Percentiles rank a stretch among this genome's conserved stretches.
phyloP scores from a whole-genome alignment of 2,329 filamentous ascomycete species.

The Pestalotiopsis sp. region DNA sequence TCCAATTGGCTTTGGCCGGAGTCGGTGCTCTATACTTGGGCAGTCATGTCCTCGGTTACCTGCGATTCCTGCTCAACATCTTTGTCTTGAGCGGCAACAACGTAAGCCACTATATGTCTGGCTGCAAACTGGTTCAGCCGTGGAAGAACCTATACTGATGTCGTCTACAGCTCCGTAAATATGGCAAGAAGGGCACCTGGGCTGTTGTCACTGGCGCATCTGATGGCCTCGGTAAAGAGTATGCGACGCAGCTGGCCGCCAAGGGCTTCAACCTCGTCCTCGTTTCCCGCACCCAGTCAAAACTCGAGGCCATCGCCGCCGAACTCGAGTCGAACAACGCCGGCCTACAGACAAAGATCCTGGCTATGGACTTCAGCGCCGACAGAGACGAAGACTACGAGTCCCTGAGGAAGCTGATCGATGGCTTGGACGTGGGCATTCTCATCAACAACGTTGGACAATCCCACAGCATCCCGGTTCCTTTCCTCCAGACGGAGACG shows the following conservation, averaged over 20 bases:
- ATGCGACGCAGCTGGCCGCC: constrained; percentile 82
- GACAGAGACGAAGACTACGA: constrained; percentile 82
- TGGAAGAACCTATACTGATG: neutral
- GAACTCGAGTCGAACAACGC: constrained; percentile 75
- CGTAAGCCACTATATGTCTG: constrained; percentile 41
- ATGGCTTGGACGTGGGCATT: constrained; percentile 79
- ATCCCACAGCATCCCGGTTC: constrained; percentile 89
- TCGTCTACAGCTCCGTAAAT: constrained; percentile 73
- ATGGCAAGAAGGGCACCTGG: constrained; percentile 91
- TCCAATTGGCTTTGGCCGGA: constrained; percentile 49
- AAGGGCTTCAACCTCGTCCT: constrained; percentile 96
- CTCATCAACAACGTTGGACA: constrained; percentile 97
- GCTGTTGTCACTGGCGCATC: constrained; percentile 93
- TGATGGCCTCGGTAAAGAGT: constrained; percentile 96
- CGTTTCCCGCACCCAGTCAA: constrained; percentile 92
- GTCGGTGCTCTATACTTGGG: constrained; percentile 62
- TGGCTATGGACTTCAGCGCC: constrained; percentile 90
- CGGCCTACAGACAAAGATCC: constrained; percentile 70
- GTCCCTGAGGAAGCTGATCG: constrained; percentile 66
- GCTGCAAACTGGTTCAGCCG: neutral
- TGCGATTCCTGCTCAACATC: constrained; percentile 64
- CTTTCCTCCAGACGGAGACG: constrained; percentile 78
- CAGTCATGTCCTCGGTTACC: constrained; percentile 57
- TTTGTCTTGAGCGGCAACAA: constrained; percentile 69
- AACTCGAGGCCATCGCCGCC: constrained; percentile 75